Conservation (phyloP, 192 early-diverging fungal genomes). For the Podila horticola region DNA sequence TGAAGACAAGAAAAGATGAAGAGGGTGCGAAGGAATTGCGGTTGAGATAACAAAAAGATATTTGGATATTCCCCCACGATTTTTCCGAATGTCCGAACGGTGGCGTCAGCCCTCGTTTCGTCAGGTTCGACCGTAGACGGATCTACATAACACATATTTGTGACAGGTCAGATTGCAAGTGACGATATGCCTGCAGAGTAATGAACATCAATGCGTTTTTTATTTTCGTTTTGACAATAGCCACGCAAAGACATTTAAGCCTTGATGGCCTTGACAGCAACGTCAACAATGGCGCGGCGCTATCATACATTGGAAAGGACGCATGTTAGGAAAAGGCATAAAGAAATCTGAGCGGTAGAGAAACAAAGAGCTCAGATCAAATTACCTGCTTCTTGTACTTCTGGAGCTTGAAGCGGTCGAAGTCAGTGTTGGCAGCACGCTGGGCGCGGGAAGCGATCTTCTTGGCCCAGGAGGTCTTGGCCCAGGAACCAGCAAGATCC, state of each 20-base stretch:
- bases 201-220: slow-evolving; percentile 30
- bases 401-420: slow-evolving; percentile 98
- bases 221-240: slow-evolving; percentile 25
- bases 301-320: background rate
- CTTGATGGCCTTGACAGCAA: slow-evolving; percentile 52
- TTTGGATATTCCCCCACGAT: no score
- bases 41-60: no score
- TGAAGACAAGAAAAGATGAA: background rate
- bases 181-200: background rate
- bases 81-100: no score
- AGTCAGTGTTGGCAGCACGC: slow-evolving; percentile 87
- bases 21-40: background rate
- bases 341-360: background rate
- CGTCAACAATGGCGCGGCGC: slow-evolving; percentile 53
- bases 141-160: no score
- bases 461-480: slow-evolving; percentile 94
- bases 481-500: slow-evolving; percentile 83
- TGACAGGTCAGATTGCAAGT: no score
- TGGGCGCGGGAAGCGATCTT: slow-evolving; percentile 87
- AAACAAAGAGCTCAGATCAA: background rate
- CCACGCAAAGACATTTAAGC: slow-evolving; percentile 31
- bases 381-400: slow-evolving; percentile 92
- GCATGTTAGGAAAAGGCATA: background rate
- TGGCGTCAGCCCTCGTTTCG: no score
- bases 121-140: no score